Evolutionary conservation across 176 grass and related monocot genomes (phyloP).

Genomic region (Oryza australiensis): DNA sequence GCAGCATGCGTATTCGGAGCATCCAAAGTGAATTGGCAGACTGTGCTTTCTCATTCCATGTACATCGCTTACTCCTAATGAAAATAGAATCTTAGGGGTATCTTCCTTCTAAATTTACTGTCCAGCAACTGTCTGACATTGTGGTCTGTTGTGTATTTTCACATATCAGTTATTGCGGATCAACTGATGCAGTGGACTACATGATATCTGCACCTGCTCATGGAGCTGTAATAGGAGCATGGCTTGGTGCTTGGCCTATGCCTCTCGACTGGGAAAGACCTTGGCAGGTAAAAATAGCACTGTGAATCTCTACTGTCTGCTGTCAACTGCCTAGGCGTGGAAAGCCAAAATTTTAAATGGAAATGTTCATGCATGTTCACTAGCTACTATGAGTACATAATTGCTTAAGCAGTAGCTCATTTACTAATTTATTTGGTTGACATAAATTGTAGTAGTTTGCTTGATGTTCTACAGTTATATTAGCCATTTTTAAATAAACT

Average conservation of each 20-base stretch:
- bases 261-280: conserved; percentile 95
- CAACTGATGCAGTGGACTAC: conserved; percentile 52
- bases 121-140: not conserved
- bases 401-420: not conserved
- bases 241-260: conserved; percentile 96
- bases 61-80: conserved; percentile 37
- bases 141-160: conserved; percentile 26
- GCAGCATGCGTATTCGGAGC: conserved; percentile 80
- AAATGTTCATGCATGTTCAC: not conserved
- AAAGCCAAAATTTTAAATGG: not conserved
- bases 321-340: not conserved
- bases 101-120: conserved; percentile 4
- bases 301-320: not conserved
- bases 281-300: conserved; percentile 68
- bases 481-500: not conserved
- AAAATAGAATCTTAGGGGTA: not conserved
- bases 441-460: not conserved
- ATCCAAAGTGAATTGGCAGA: conserved; percentile 79
- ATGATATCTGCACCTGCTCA: conserved; percentile 80
- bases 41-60: conserved; percentile 65
- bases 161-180: conserved; percentile 41
- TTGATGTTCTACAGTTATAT: not conserved
- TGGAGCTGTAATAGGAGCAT: conserved; percentile 88
- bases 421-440: not conserved
- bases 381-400: not conserved